A percentile compares a stretch with the other conserved stretches of the same genome.
Evolutionary conservation across 2,329 filamentous ascomycete genomes (phyloP).

Genomic region (Gnomoniopsis smithogilvyi): DNA sequence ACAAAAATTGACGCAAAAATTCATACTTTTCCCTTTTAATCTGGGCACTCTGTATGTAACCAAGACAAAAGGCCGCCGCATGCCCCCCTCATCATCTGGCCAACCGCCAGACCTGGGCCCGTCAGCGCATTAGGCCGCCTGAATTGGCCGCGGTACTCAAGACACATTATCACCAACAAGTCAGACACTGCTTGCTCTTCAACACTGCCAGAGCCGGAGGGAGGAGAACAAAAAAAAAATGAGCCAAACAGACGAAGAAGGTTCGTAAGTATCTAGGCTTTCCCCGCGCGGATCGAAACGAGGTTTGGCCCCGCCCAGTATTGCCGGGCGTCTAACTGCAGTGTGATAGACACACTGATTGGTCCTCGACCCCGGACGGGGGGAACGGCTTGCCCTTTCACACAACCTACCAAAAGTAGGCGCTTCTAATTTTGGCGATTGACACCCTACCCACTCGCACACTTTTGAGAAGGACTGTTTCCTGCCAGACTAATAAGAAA

Average conservation of each 20-base stretch:
- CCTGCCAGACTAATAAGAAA: not conserved
- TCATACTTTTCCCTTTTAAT: not conserved
- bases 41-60: not conserved
- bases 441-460: not conserved
- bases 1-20: not conserved
- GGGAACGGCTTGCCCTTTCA: not conserved
- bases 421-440: not conserved
- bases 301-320: not conserved
- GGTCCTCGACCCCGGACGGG: slow-evolving; percentile 15
- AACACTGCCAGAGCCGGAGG: not conserved
- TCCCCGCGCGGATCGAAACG: not conserved
- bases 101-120: not conserved
- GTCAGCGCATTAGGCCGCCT: not conserved
- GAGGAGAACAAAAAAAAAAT: not conserved
- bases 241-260: too few species aligned
- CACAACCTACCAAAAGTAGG: not conserved
- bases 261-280: not conserved
- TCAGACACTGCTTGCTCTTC: not conserved
- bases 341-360: slow-evolving; percentile 27
- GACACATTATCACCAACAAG: not conserved
- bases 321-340: slow-evolving; percentile 29
- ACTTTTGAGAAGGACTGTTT: not conserved
- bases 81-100: not conserved
- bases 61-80: not conserved
- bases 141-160: not conserved